These are phyloP conservation scores for Neurospora sublineolata DNA, from an alignment of 495 filamentous ascomycete species.

Conservation along the genomic window DNA sequence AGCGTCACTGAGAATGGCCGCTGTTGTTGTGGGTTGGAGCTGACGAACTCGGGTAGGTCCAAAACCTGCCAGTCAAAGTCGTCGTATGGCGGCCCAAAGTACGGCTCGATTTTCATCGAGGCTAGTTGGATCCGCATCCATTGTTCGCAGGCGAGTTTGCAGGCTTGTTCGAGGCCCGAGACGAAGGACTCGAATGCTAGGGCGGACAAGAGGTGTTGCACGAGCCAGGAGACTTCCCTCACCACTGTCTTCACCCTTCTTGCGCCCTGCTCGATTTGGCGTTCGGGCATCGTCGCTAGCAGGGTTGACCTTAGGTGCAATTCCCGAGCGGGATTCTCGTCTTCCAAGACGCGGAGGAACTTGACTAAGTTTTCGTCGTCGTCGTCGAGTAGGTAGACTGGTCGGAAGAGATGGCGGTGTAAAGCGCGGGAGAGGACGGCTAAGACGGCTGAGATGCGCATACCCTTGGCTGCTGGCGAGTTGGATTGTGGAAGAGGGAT, in stretches of 20 bases:
- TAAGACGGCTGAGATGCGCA: conserved; percentile 27
- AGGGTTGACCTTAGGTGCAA: conserved; percentile 22
- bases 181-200: conserved; percentile 25
- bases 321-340: conserved; percentile 24
- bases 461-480: conserved; percentile 25
- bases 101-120: conserved; percentile 27
- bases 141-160: conserved; percentile 22
- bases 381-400: conserved; percentile 25
- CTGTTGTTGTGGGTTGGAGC: neutral
- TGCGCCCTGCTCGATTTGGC: conserved; percentile 18
- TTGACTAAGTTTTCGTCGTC: conserved; percentile 21
- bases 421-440: conserved; percentile 26
- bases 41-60: conserved; percentile 23
- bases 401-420: conserved; percentile 26
- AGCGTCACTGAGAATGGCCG: neutral
- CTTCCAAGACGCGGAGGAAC: conserved; percentile 23
- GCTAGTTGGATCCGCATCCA: conserved; percentile 27
- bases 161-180: conserved; percentile 21
- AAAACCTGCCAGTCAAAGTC: conserved; percentile 31
- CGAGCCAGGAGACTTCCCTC: conserved; percentile 27
- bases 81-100: conserved; percentile 28
- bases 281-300: conserved; percentile 19
- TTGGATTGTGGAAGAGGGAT: conserved; percentile 27
- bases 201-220: conserved; percentile 23
- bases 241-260: conserved; percentile 26